Percentiles rank a stretch among this genome's conserved stretches.
These are phyloP conservation scores for Conticribra guillardii DNA, from an alignment of 108 stramenopile species.

Conservation along the genomic window DNA sequence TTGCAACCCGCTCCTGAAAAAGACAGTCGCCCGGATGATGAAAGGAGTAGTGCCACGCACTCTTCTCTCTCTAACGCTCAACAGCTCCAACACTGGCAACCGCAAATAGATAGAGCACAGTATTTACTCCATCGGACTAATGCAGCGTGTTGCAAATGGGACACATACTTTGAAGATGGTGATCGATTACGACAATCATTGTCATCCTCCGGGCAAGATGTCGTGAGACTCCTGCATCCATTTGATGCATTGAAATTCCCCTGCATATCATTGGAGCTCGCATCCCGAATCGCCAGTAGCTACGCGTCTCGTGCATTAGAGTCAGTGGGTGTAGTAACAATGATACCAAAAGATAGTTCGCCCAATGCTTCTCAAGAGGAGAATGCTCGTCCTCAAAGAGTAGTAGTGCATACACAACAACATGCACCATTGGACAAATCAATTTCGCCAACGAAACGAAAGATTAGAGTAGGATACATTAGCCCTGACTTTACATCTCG, in stretches of 20 bases:
- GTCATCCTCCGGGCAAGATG: background rate
- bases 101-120: slow-evolving; percentile 36
- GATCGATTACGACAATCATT: slow-evolving; percentile 30
- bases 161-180: slow-evolving; percentile 43
- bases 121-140: slow-evolving; percentile 55
- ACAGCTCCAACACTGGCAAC: slow-evolving; percentile 40
- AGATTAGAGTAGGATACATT: slow-evolving; percentile 75
- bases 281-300: slow-evolving; percentile 47
- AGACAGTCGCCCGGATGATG: no score
- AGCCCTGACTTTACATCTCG: slow-evolving; percentile 81
- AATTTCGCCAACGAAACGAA: slow-evolving; percentile 13
- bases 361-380: background rate
- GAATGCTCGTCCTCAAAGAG: background rate
- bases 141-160: slow-evolving; percentile 60
- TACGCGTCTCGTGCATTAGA: slow-evolving; percentile 51
- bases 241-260: slow-evolving; percentile 68
- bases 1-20: no score
- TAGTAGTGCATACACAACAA: slow-evolving; percentile 5
- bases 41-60: no score
- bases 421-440: slow-evolving; percentile 5
- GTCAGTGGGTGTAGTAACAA: slow-evolving; percentile 20
- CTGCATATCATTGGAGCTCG: slow-evolving; percentile 47
- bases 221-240: slow-evolving; percentile 50
- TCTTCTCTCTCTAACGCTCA: slow-evolving; percentile 13
- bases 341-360: background rate